Percentiles rank a stretch among this genome's conserved stretches.
phyloP scores from a whole-genome alignment of 306 rosid genomes.

The Cucumis hystrix region DNA sequence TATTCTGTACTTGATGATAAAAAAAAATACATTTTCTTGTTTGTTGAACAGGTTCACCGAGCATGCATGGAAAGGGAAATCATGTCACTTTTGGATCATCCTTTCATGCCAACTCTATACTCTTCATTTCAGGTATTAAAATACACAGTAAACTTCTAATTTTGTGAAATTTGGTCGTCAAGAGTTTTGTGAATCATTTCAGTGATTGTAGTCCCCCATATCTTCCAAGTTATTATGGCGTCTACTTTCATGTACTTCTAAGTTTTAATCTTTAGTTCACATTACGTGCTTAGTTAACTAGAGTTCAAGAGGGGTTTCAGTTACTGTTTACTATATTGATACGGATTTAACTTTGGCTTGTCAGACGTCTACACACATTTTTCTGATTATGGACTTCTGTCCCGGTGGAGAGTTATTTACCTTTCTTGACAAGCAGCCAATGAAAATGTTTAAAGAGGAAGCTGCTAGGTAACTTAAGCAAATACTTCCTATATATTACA shows the following conservation, averaged over 20 bases:
- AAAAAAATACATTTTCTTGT: slow-evolving; percentile 4
- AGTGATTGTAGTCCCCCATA: not conserved
- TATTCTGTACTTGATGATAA: not conserved
- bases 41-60: slow-evolving; percentile 73
- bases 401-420: slow-evolving; percentile 91
- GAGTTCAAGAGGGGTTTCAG: not conserved
- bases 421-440: slow-evolving; percentile 83
- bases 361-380: slow-evolving; percentile 82
- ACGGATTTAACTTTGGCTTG: slow-evolving; percentile 17
- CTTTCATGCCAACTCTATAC: slow-evolving; percentile 88
- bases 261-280: not conserved
- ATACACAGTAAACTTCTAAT: not conserved
- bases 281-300: not conserved
- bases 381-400: slow-evolving; percentile 86
- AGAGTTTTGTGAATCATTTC: not conserved
- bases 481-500: not conserved
- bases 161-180: not conserved
- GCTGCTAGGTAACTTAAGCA: slow-evolving; percentile 54
- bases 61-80: slow-evolving; percentile 87
- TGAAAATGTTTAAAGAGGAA: slow-evolving; percentile 81
- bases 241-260: not conserved
- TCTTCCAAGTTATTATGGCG: not conserved
- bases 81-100: slow-evolving; percentile 82
- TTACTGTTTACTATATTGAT: slow-evolving; percentile 7
- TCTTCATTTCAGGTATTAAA: slow-evolving; percentile 71